phyloP scores from a whole-genome alignment of 257 asterid species.

The Solanum appendiculatum region DNA sequence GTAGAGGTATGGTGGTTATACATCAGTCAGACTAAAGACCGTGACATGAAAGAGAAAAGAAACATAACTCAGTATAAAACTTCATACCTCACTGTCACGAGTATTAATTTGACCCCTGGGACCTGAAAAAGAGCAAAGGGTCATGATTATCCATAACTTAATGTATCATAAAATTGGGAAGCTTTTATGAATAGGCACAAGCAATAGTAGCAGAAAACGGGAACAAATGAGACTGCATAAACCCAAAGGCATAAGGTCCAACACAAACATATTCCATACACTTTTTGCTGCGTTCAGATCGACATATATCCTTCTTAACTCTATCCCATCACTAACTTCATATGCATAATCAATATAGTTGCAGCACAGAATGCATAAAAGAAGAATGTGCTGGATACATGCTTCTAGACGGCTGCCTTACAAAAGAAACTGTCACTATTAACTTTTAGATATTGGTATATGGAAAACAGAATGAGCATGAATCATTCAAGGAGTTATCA shows the following conservation, averaged over 20 bases:
- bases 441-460: not conserved
- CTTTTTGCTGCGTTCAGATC: not conserved
- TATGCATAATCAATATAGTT: not conserved
- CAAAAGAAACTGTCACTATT: not conserved
- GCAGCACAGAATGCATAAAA: not conserved
- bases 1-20: slow-evolving; percentile 1
- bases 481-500: not conserved
- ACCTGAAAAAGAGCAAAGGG: slow-evolving; percentile 35
- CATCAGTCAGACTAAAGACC: not conserved
- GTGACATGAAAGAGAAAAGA: not conserved
- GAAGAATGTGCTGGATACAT: not conserved
- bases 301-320: not conserved
- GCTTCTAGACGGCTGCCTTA: not conserved
- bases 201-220: not conserved
- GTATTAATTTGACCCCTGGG: slow-evolving; percentile 53
- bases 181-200: not conserved
- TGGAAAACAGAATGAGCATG: not conserved
- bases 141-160: not conserved
- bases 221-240: not conserved
- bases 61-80: not conserved
- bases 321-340: not conserved
- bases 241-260: not conserved
- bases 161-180: not conserved
- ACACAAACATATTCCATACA: not conserved
- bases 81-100: slow-evolving; percentile 57